phyloP scores from a whole-genome alignment of 179 eudicot genomes.

The Gypsophila paniculata region DNA sequence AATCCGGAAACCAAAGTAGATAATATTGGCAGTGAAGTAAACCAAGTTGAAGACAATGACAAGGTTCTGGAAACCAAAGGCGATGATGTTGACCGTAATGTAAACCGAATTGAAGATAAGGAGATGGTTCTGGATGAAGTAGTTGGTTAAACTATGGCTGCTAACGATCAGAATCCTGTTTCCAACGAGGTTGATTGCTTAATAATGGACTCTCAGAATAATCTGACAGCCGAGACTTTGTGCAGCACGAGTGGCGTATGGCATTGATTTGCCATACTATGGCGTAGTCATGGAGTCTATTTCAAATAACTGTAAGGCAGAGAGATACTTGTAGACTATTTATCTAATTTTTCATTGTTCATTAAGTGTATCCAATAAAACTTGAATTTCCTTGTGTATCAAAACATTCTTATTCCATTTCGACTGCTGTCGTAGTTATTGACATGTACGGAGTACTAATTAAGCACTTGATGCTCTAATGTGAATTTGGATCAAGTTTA shows the following conservation, averaged over 20 bases:
- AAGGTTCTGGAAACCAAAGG: conserved; percentile 5
- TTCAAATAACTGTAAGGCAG: background rate
- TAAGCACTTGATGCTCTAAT: no score
- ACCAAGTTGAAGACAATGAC: background rate
- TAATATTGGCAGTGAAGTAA: background rate
- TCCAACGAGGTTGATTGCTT: conserved; percentile 6
- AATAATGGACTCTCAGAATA: conserved; percentile 5
- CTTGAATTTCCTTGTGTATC: conserved; percentile 1
- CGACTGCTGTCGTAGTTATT: background rate
- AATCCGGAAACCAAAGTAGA: background rate
- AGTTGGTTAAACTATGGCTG: background rate
- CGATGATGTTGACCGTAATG: background rate
- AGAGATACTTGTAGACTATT: background rate
- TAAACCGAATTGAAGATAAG: conserved; percentile 12
- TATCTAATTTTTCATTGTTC: conserved; percentile 6
- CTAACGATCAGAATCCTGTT: background rate
- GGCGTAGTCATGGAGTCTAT: conserved; percentile 2
- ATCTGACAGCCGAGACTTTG: background rate
- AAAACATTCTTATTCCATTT: no score
- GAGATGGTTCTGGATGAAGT: conserved; percentile 12
- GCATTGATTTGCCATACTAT: background rate
- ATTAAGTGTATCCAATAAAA: conserved; percentile 6
- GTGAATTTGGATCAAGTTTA: no score
- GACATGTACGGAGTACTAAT: background rate
- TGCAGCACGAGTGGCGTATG: background rate